These are phyloP conservation scores for Neonectria ditissima DNA, from an alignment of 2,329 filamentous ascomycete genomes.

Conservation along the genomic window DNA sequence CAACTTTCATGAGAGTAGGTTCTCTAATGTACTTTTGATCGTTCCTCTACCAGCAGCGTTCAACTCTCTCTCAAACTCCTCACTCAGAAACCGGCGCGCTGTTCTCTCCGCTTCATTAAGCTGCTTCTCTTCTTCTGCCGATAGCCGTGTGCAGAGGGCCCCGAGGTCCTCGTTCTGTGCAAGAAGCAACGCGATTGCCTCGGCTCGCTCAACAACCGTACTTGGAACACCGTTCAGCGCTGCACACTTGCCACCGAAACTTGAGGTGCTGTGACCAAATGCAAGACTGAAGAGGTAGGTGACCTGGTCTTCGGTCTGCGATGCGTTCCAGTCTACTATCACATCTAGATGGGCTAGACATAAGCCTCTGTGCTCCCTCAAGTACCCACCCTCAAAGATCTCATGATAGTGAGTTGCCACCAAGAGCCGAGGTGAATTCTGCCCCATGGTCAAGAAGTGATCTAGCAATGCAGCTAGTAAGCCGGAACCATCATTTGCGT, in stretches of 20 bases:
- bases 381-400: constrained; percentile 74
- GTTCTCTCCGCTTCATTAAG: constrained; percentile 75
- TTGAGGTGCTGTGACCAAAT: constrained; percentile 78
- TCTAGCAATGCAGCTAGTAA: constrained; percentile 68
- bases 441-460: constrained; percentile 63
- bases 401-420: constrained; percentile 76
- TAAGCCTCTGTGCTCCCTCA: constrained; percentile 64
- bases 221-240: constrained; percentile 84
- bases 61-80: constrained; percentile 30
- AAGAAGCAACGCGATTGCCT: constrained; percentile 76
- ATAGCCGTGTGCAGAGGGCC: constrained; percentile 76
- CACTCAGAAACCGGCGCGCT: constrained; percentile 68
- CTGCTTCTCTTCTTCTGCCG: constrained; percentile 70
- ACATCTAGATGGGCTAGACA: constrained; percentile 80
- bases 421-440: constrained; percentile 66
- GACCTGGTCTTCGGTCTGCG: constrained; percentile 69
- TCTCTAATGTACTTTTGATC: constrained; percentile 34
- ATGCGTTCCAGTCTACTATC: constrained; percentile 64
- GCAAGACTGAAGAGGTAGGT: constrained; percentile 80
- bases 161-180: constrained; percentile 81
- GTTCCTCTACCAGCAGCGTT: neutral
- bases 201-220: constrained; percentile 79
- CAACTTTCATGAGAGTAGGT: constrained; percentile 13
- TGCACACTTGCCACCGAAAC: constrained; percentile 89
- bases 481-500: constrained; percentile 67